Evolutionary conservation across 345 rosid genomes (phyloP).

Genomic region (Melaleuca alternifolia): DNA sequence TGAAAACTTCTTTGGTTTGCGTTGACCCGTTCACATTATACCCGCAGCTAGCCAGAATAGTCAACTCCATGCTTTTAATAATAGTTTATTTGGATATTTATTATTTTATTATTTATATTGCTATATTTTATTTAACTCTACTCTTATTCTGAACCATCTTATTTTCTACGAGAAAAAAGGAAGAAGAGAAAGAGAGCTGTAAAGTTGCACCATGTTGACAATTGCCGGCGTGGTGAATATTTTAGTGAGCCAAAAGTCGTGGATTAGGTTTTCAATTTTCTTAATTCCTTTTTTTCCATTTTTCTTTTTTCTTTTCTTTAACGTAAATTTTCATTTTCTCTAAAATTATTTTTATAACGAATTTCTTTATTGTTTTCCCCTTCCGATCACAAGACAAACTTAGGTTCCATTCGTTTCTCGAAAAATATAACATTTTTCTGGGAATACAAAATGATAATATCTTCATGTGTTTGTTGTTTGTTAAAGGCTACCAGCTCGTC

Average conservation of each 20-base stretch:
- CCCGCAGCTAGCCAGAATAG: neutral
- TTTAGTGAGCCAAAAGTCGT: neutral
- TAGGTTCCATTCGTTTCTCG: too few relatives aligned
- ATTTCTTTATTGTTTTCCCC: neutral
- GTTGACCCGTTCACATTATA: neutral
- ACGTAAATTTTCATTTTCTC: neutral
- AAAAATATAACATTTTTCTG: too few relatives aligned
- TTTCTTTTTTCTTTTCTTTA: neutral
- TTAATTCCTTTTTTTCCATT: neutral
- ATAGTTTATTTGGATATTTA: neutral
- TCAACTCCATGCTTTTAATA: neutral
- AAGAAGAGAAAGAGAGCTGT: neutral
- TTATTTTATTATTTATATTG: neutral
- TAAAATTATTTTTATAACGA: neutral
- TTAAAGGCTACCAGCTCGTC: too few relatives aligned
- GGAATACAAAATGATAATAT: too few relatives aligned
- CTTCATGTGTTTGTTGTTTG: too few relatives aligned
- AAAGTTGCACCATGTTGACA: neutral
- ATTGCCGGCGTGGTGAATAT: neutral
- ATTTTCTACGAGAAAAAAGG: neutral
- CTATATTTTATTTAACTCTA: neutral
- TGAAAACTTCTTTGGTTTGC: neutral
- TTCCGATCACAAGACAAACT: neutral
- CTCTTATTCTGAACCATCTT: neutral
- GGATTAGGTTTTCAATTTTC: neutral